A percentile compares a stretch with the other conserved stretches of the same genome.
phyloP scores from a whole-genome alignment of 2,329 filamentous ascomycete species.

The Sporothrix dimorphospora region DNA sequence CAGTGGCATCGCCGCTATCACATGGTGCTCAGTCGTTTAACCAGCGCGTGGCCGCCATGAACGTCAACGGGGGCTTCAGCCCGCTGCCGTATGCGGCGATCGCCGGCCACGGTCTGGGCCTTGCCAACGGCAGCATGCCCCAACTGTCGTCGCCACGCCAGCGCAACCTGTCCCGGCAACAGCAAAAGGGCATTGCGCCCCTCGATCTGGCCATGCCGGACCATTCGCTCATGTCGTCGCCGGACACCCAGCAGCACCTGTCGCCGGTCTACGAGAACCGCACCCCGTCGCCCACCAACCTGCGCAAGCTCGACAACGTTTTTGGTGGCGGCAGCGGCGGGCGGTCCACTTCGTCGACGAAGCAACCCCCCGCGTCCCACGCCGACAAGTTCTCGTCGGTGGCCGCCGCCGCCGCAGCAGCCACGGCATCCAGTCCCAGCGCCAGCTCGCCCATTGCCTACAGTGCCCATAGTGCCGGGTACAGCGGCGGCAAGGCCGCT shows the following conservation, averaged over 20 bases:
- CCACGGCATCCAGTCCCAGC: neutral
- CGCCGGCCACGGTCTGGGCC: slow-evolving; percentile 37
- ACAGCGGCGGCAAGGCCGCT: slow-evolving; percentile 2
- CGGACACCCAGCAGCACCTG: slow-evolving; percentile 55
- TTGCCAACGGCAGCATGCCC: slow-evolving; percentile 8
- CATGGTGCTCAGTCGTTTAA: slow-evolving; percentile 37
- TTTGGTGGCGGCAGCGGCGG: neutral
- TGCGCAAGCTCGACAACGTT: slow-evolving; percentile 50
- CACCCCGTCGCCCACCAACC: slow-evolving; percentile 69
- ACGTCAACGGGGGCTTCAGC: slow-evolving; percentile 34
- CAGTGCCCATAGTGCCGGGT: neutral
- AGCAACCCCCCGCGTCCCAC: slow-evolving; percentile 25
- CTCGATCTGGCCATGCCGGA: slow-evolving; percentile 59
- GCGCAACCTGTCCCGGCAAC: slow-evolving; percentile 47
- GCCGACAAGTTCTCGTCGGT: slow-evolving; percentile 24
- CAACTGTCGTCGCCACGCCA: slow-evolving; percentile 43
- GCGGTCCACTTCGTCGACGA: neutral
- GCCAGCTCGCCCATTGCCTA: slow-evolving; percentile 9
- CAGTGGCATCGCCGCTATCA: slow-evolving; percentile 19
- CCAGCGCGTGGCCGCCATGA: slow-evolving; percentile 40
- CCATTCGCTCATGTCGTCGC: slow-evolving; percentile 43
- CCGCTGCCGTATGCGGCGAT: slow-evolving; percentile 36
- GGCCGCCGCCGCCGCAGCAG: neutral
- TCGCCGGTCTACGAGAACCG: slow-evolving; percentile 75
- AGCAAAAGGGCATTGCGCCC: slow-evolving; percentile 57